phyloP scores from a whole-genome alignment of 2,329 filamentous ascomycete genomes.

The Fusarium sp. region DNA sequence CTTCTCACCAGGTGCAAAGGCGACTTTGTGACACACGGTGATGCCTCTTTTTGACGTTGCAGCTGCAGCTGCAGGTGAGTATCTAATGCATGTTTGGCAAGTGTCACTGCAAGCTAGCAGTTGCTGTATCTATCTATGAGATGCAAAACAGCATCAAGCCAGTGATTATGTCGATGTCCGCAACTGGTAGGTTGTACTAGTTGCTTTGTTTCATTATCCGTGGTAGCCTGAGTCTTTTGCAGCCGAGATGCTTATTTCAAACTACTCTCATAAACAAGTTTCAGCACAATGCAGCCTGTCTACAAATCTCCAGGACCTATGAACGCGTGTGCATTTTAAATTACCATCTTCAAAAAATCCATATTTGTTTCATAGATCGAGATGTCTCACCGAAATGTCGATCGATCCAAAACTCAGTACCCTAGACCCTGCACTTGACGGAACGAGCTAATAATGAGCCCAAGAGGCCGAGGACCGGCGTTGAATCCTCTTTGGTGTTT shows the following conservation, averaged over 20 bases:
- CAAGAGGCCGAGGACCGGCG: neutral
- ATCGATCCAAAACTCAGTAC: conserved; percentile 27
- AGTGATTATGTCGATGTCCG: neutral
- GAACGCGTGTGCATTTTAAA: conserved; percentile 16
- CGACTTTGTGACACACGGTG: too few relatives aligned
- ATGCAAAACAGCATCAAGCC: neutral
- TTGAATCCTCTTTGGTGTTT: neutral
- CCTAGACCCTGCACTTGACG: conserved; percentile 11
- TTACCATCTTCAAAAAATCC: conserved; percentile 18
- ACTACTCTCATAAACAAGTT: too few relatives aligned
- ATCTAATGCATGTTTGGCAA: conserved; percentile 7
- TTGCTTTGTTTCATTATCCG: neutral
- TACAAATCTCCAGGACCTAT: conserved; percentile 15
- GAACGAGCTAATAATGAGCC: conserved; percentile 2
- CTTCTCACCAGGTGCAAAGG: neutral
- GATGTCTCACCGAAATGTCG: conserved; percentile 8
- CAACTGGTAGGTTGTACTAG: neutral
- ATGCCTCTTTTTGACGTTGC: conserved; percentile 1
- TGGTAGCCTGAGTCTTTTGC: too few relatives aligned
- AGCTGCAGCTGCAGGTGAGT: conserved; percentile 12
- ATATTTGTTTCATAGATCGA: conserved; percentile 24
- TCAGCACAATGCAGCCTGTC: neutral
- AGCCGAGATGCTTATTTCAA: too few relatives aligned
- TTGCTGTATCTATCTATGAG: too few relatives aligned
- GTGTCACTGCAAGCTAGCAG: too few relatives aligned